Evolutionary conservation across 148 eudicot genomes (phyloP).

Genomic region (Rhododendron griersonianum): DNA sequence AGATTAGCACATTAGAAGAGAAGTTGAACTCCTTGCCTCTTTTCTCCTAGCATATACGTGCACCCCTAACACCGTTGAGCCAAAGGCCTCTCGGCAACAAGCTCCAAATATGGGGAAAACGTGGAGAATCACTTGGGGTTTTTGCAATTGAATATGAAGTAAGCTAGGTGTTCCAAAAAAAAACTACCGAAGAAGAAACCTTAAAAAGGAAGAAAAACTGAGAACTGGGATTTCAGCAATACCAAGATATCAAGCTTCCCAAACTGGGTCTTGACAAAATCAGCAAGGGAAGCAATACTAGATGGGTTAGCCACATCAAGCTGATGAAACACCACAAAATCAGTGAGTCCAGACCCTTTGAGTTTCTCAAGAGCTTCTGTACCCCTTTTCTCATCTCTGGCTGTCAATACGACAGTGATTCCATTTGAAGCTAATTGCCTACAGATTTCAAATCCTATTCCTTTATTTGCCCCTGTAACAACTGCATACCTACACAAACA

Average conservation of each 20-base stretch:
- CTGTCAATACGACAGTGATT: slow-evolving; percentile 13
- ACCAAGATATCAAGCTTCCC: not conserved
- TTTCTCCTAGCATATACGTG: too few species aligned
- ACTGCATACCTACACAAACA: slow-evolving; percentile 15
- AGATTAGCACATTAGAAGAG: too few species aligned
- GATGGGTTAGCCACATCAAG: slow-evolving; percentile 21
- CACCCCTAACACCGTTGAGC: too few species aligned
- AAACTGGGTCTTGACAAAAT: slow-evolving; percentile 21
- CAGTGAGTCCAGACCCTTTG: slow-evolving; percentile 14
- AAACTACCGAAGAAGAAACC: not conserved
- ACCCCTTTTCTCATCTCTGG: slow-evolving; percentile 27
- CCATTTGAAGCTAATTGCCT: slow-evolving; percentile 25
- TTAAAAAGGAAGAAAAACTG: not conserved
- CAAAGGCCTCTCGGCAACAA: not conserved
- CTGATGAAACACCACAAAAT: slow-evolving; percentile 19
- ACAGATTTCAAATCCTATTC: slow-evolving; percentile 22
- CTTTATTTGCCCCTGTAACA: slow-evolving; percentile 21
- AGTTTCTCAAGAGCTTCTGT: slow-evolving; percentile 27
- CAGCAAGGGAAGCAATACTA: slow-evolving; percentile 22
- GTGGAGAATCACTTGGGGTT: not conserved
- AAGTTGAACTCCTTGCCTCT: too few species aligned
- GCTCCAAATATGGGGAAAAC: not conserved
- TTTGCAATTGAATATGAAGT: not conserved
- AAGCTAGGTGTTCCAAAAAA: not conserved
- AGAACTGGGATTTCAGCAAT: not conserved